A percentile compares a stretch with the other conserved stretches of the same genome.
Evolutionary conservation across 495 filamentous ascomycete species (phyloP).

Genomic region (Penicillium ucsense): DNA sequence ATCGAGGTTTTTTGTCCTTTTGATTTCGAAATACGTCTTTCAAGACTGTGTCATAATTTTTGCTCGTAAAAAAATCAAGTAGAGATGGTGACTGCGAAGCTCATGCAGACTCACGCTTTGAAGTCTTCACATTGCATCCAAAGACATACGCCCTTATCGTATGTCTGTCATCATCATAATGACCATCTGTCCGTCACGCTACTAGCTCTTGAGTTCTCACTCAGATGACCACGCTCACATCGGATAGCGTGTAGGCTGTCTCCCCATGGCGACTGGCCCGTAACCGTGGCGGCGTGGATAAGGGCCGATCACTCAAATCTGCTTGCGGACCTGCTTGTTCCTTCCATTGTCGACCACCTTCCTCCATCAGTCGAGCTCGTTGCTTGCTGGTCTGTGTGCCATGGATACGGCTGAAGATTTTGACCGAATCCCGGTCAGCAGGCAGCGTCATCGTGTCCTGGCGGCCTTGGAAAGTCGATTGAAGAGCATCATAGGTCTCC

Average conservation of each 20-base stretch:
- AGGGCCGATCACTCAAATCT: conserved; percentile 21
- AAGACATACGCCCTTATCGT: background rate
- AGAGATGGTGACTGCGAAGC: too few species aligned
- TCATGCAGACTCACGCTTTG: too few species aligned
- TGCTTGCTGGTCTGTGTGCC: conserved; percentile 26
- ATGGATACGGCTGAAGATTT: conserved; percentile 30
- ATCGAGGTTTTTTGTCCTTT: too few species aligned
- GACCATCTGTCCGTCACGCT: too few species aligned
- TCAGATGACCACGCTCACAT: background rate
- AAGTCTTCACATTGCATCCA: too few species aligned
- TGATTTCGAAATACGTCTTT: too few species aligned
- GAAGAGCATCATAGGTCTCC: background rate
- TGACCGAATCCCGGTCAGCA: conserved; percentile 19
- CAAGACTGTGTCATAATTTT: too few species aligned
- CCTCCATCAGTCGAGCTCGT: conserved; percentile 30
- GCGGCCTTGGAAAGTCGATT: conserved; percentile 1
- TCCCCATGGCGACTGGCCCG: conserved; percentile 5
- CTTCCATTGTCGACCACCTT: conserved; percentile 34
- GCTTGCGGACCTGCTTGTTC: conserved; percentile 37
- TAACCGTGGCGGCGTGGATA: conserved; percentile 24
- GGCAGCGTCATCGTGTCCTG: conserved; percentile 24
- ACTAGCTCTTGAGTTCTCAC: too few species aligned
- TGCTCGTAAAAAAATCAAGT: too few species aligned
- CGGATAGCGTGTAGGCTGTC: conserved; percentile 1
- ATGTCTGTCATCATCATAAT: background rate